These are phyloP conservation scores for Ascochyta clinopodiicola DNA, from an alignment of 2,329 filamentous ascomycete genomes.

Conservation along the genomic window DNA sequence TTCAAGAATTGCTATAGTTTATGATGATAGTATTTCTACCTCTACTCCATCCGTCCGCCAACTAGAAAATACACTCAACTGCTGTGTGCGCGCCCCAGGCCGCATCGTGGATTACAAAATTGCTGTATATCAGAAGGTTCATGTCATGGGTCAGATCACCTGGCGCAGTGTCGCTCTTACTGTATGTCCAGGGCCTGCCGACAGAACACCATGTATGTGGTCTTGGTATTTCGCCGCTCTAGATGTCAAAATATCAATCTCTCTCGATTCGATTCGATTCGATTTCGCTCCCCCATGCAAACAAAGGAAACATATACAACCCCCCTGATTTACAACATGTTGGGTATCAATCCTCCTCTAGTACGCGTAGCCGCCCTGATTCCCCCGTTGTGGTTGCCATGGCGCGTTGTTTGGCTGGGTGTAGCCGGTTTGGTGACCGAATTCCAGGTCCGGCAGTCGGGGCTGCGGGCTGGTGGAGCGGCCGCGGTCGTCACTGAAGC, in stretches of 20 bases:
- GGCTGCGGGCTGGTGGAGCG: conserved; percentile 39
- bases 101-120: conserved; percentile 15
- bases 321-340: conserved; percentile 5
- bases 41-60: conserved; percentile 8
- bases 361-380: conserved; percentile 35
- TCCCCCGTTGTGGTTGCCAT: conserved; percentile 35
- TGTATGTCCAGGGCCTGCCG: conserved; percentile 17
- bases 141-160: conserved; percentile 19
- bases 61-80: conserved; percentile 9
- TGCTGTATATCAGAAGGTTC: conserved; percentile 20
- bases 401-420: conserved; percentile 24
- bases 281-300: conserved; percentile 10
- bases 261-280: not conserved
- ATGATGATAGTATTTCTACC: conserved; percentile 6
- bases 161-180: conserved; percentile 8
- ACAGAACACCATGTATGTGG: conserved; percentile 12
- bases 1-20: not conserved
- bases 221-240: conserved; percentile 15
- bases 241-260: conserved; percentile 11
- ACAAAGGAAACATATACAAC: conserved; percentile 18
- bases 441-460: conserved; percentile 40
- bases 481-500: conserved; percentile 27
- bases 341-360: conserved; percentile 25
- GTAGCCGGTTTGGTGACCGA: conserved; percentile 31
- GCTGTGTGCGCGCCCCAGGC: conserved; percentile 15